Base-by-base conservation (phyloP, 306 rosid species). In the Medicago ruthenica region DNA sequence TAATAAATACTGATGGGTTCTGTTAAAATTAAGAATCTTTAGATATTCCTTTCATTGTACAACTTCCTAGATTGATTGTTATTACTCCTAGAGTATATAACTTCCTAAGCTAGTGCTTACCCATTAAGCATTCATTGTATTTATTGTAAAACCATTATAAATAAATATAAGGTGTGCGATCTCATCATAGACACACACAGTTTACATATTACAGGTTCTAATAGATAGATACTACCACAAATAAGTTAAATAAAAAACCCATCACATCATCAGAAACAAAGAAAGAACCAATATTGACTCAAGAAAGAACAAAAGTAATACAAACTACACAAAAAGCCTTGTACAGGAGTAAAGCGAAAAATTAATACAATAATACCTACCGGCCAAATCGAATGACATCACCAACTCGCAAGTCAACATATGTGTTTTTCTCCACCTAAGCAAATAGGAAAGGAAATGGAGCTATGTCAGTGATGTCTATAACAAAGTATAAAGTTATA, bases 381-480 rank as follows among this genome's bases (percentile, higher is more conserved):
- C 83, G 86, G 79, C 98, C 98, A 84, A 95, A 95, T 58, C 93
- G 93, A 83, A 95, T 84, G 87, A 90, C 98, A 85, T 92, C 98
- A 80, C 98, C 98, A 76, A 95, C 97, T 67, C 63, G 86, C 81
- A 94, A 86, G 78, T 92, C 96, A 68, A 87, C 75, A 18, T 92
- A 95, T 63, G 80, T 72, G 79, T 81, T 87, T 74, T 87, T 85
- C 81, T 85, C 85, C 85, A 90, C 95, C 98, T 95, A 86, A 62
- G 59, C 37, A 75, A 81, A 85, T 64, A 50, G 64, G 64, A 77
- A 83, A 65, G 58, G 54, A 40, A 75, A 69, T 67, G 18, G 34
- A 70, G 57, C 55, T 58, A 81, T 60, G 51, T 16, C 74, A 40
- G 13, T 51, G 50, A 74, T 79, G 36, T 16, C 21, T 31, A 71